Evolutionary conservation across 2,329 filamentous ascomycete genomes (phyloP), one percentile per base, ranked within the genome.

Genomic region (Emericellopsis atlantica): DNA sequence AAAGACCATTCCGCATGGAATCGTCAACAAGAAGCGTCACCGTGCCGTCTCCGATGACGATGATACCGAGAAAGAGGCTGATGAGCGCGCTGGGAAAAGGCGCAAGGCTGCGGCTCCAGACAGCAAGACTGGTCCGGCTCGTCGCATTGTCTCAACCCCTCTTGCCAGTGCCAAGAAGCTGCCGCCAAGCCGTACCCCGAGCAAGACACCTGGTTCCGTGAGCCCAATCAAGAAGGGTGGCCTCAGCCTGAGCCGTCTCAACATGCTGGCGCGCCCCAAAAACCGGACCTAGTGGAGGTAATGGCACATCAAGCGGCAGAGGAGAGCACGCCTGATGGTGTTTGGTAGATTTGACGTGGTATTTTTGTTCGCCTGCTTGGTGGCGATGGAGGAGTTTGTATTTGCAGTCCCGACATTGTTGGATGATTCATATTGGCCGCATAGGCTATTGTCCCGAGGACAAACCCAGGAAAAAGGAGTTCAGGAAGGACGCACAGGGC

Each of bases 1-100:
- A 36, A 31, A 65, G 54, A 51, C 69, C 32, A 67, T 76, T 32
- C 66, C 74, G 4, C 78, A 81, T 48, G 78, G 78, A 15, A 72
- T 82, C 59, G 57, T 65, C 7, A 81, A 76, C 61, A 81, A 82
- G 66, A 82, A 80, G 60, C 72, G 78, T 22, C 68, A 72, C 49
- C 68, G 77, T n/a, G 68, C 69, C 14, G 69, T 60, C 40, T 69
- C 67, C 37, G 74, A 76, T 34, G 72, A 74, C 41, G 74, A 78
- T 40, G 69, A 74, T 29, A 66, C 66, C 0, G 68, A 71, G 39
- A 56, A 64, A 36, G 64, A 70, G 45, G 67, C 61, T 3, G 58
- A 54, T 3, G 61, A 69, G 43, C 69, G 72, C 12, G 70, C 69
- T 2, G 61, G 67, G 22, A 81, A 81, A 67, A 80, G 79, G 61